Percentiles rank a stretch among this genome's conserved stretches.
These are phyloP conservation scores for Simplicillium sp. DNA, from an alignment of 2,329 filamentous ascomycete genomes.

Conservation along the genomic window DNA sequence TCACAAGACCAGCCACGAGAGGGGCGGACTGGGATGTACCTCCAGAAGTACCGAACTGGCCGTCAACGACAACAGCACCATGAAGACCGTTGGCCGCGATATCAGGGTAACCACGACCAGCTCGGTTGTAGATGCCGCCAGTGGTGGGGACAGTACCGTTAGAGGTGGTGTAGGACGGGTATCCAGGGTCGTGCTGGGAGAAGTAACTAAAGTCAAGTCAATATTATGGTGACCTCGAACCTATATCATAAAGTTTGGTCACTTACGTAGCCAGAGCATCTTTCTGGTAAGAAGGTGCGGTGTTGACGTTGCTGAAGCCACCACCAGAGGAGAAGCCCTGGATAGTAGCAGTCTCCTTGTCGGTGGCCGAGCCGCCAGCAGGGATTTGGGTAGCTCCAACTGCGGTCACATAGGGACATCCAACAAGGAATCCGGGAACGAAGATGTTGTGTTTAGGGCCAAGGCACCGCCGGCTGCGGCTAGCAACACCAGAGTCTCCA, in stretches of 20 bases:
- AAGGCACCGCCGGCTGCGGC: neutral
- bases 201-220: slow-evolving; percentile 14
- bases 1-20: slow-evolving; percentile 6
- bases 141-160: slow-evolving; percentile 32
- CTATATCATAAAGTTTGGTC: no score
- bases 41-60: neutral
- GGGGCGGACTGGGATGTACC: slow-evolving; percentile 2
- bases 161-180: slow-evolving; percentile 25
- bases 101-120: slow-evolving; percentile 21
- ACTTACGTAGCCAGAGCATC: slow-evolving; percentile 17
- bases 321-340: slow-evolving; percentile 21
- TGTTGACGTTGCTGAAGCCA: slow-evolving; percentile 37
- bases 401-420: neutral
- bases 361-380: neutral
- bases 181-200: neutral
- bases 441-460: neutral
- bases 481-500: neutral
- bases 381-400: neutral
- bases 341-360: neutral
- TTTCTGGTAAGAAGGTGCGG: slow-evolving; percentile 34
- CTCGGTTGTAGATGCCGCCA: slow-evolving; percentile 29
- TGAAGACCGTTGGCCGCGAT: slow-evolving; percentile 32
- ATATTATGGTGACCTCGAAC: no score
- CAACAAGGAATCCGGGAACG: neutral
- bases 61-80: neutral